phyloP scores from a whole-genome alignment of 495 filamentous ascomycete genomes.

The Lasiosphaeria hispida region DNA sequence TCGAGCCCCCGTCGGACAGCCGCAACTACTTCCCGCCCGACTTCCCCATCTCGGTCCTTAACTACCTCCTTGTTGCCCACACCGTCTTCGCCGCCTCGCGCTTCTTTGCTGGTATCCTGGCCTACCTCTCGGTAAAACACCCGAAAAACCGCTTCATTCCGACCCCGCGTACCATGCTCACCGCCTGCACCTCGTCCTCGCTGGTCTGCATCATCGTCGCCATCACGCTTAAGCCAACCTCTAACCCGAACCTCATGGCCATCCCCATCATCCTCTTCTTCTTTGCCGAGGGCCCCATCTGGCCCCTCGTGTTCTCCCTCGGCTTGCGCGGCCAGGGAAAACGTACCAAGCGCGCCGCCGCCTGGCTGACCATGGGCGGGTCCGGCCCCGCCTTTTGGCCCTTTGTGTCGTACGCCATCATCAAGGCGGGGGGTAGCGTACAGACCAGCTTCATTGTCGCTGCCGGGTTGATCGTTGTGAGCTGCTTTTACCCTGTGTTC shows the following conservation, averaged over 20 bases:
- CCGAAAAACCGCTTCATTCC: conserved; percentile 36
- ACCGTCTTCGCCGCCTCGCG: conserved; percentile 47
- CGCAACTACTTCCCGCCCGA: conserved; percentile 23
- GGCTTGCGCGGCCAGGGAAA: conserved; percentile 67
- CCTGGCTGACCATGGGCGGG: conserved; percentile 63
- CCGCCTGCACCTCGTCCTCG: conserved; percentile 45
- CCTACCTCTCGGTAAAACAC: conserved; percentile 49
- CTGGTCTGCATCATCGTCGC: conserved; percentile 42
- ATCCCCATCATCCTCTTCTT: conserved; percentile 60
- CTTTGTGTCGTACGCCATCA: conserved; percentile 53
- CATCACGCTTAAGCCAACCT: conserved; percentile 43
- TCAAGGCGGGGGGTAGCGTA: conserved; percentile 32
- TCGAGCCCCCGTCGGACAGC: conserved; percentile 32
- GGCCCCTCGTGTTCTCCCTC: conserved; percentile 68
- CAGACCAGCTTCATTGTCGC: conserved; percentile 38
- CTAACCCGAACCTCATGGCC: conserved; percentile 50
- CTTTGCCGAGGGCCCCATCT: conserved; percentile 68
- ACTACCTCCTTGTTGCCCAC: conserved; percentile 48
- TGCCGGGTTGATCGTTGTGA: conserved; percentile 32
- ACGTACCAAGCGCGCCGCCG: conserved; percentile 67
- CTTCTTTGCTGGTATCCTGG: conserved; percentile 46
- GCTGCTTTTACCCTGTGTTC: conserved; percentile 39
- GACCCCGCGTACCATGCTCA: conserved; percentile 54
- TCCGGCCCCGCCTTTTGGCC: conserved; percentile 67
- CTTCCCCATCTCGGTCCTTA: conserved; percentile 56